phyloP scores from a whole-genome alignment of 306 rosid species.

The Canavalia gladiata region DNA sequence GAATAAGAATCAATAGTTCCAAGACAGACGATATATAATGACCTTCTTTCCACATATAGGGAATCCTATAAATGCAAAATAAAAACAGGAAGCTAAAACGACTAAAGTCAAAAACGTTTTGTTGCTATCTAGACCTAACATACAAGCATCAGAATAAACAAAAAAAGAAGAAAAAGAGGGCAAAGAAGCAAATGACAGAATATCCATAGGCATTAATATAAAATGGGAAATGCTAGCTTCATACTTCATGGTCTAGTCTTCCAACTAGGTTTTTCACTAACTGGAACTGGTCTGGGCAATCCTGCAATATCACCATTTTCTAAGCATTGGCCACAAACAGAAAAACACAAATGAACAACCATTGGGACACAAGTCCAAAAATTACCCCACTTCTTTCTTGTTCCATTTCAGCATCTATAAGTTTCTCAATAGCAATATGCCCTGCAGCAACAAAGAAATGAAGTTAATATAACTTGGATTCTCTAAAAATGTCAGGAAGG shows the following conservation, averaged over 20 bases:
- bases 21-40: conserved; percentile 2
- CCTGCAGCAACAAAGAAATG: conserved; percentile 62
- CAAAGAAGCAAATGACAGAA: not conserved
- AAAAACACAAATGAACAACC: not conserved
- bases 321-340: not conserved
- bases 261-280: conserved; percentile 73
- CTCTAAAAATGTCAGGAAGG: conserved; percentile 26
- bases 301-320: conserved; percentile 65
- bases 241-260: conserved; percentile 84
- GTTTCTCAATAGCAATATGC: conserved; percentile 80
- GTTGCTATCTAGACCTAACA: conserved; percentile 24
- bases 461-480: conserved; percentile 27
- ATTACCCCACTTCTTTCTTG: conserved; percentile 66
- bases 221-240: conserved; percentile 51
- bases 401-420: conserved; percentile 65
- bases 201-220: conserved; percentile 38
- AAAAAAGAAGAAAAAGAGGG: not conserved
- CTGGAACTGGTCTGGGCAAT: conserved; percentile 73
- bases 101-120: conserved; percentile 1
- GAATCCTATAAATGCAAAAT: conserved; percentile 7
- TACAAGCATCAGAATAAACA: conserved; percentile 37
- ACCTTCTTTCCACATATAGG: conserved; percentile 8
- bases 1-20: conserved; percentile 30
- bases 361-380: not conserved
- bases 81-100: conserved; percentile 17